Percentiles rank a stretch among this genome's conserved stretches.
Evolutionary conservation across 495 filamentous ascomycete species (phyloP).

Genomic region (Aspergillus leporis): DNA sequence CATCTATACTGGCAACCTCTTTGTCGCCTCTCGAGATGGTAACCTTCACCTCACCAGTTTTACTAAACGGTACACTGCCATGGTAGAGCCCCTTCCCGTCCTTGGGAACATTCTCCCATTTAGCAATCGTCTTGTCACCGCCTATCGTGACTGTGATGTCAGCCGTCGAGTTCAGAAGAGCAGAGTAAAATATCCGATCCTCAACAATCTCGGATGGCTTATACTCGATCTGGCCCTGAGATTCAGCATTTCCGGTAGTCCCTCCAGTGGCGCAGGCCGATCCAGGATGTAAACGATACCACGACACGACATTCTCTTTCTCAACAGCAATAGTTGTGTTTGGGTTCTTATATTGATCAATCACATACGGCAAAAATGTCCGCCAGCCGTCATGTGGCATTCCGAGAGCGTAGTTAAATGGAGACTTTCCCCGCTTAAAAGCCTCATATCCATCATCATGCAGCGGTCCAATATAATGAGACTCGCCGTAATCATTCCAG

Average conservation of each 20-base stretch:
- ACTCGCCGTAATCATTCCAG: slow-evolving; percentile 75
- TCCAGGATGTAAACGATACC: slow-evolving; percentile 55
- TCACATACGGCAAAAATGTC: slow-evolving; percentile 56
- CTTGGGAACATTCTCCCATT: slow-evolving; percentile 29
- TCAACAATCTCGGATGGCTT: slow-evolving; percentile 17
- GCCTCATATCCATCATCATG: slow-evolving; percentile 29
- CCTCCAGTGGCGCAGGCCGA: slow-evolving; percentile 28
- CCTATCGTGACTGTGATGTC: slow-evolving; percentile 53
- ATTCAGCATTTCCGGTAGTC: slow-evolving; percentile 36
- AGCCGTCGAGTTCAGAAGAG: slow-evolving; percentile 19
- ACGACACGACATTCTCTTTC: slow-evolving; percentile 53
- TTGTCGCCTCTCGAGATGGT: slow-evolving; percentile 38
- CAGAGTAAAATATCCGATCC: slow-evolving; percentile 36
- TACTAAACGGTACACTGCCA: slow-evolving; percentile 44
- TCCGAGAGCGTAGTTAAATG: slow-evolving; percentile 45
- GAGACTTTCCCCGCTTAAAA: slow-evolving; percentile 45
- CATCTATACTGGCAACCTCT: slow-evolving; percentile 24
- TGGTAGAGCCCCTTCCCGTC: slow-evolving; percentile 49
- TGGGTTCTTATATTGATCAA: slow-evolving; percentile 58
- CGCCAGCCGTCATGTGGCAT: slow-evolving; percentile 56
- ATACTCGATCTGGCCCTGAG: slow-evolving; percentile 22
- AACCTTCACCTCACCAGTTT: slow-evolving; percentile 50
- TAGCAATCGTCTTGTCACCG: slow-evolving; percentile 25
- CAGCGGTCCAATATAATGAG: slow-evolving; percentile 63
- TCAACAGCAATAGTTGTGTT: slow-evolving; percentile 30